A percentile compares a stretch with the other conserved stretches of the same genome.
phyloP scores from a whole-genome alignment of 2,329 filamentous ascomycete species.

The Cladosporium phlei region DNA sequence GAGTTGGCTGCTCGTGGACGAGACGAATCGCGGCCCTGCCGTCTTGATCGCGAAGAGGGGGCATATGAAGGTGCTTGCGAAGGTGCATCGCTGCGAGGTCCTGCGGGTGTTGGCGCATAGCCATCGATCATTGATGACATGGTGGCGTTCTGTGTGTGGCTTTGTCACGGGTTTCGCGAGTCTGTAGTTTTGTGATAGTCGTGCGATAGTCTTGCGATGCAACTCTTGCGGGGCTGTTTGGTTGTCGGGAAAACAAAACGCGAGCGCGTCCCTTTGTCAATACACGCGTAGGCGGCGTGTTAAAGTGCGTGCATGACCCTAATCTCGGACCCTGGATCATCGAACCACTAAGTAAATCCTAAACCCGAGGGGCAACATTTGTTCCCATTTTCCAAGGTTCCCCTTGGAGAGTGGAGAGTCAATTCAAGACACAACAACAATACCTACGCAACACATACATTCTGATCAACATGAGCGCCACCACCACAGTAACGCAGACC shows the following conservation, averaged over 20 bases:
- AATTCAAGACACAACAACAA: neutral
- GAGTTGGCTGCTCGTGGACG: conserved; percentile 51
- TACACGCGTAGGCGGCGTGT: neutral
- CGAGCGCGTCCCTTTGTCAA: neutral
- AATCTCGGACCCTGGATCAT: conserved; percentile 1
- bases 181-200: neutral
- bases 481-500: conserved; percentile 26
- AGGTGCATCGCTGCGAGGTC: conserved; percentile 36
- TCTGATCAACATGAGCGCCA: conserved; percentile 27
- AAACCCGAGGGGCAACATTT: conserved; percentile 9
- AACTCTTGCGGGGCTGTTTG: conserved; percentile 4
- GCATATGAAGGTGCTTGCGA: conserved; percentile 15
- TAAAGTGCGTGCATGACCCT: conserved; percentile 10
- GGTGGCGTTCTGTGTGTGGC: conserved; percentile 19
- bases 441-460: neutral
- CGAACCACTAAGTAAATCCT: conserved; percentile 13
- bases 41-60: conserved; percentile 24
- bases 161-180: neutral
- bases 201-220: neutral
- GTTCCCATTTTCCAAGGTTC: too few relatives aligned
- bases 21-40: conserved; percentile 46
- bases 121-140: conserved; percentile 52
- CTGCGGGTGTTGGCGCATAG: conserved; percentile 29
- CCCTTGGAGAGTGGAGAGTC: conserved; percentile 6
- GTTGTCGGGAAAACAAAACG: conserved; percentile 11